Evolutionary conservation across 1,284 basidiomycete species (phyloP).

Genomic region (Ganoderma leucocontextum): DNA sequence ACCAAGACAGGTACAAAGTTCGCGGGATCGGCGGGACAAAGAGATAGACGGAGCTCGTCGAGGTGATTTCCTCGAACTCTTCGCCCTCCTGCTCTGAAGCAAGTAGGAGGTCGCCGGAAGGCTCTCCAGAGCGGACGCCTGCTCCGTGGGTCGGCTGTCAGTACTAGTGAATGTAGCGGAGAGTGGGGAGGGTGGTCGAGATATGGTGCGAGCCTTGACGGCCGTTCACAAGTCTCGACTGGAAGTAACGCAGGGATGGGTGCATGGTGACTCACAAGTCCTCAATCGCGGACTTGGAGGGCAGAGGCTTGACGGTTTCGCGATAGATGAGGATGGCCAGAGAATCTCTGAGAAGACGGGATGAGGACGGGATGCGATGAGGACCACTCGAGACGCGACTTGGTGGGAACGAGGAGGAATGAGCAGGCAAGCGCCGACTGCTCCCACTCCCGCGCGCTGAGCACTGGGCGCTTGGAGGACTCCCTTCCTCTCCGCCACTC

Average conservation of each 20-base stretch:
- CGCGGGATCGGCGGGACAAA: conserved; percentile 30
- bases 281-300: conserved; percentile 52
- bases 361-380: too few relatives aligned
- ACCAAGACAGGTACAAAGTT: conserved; percentile 32
- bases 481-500: too few relatives aligned
- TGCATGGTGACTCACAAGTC: conserved; percentile 63
- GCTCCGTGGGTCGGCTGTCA: conserved; percentile 28
- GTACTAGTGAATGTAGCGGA: conserved; percentile 19
- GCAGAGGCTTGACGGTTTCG: conserved; percentile 27
- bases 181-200: conserved; percentile 48
- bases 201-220: conserved; percentile 64
- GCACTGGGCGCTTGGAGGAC: too few relatives aligned
- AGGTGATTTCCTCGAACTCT: conserved; percentile 61
- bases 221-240: conserved; percentile 67
- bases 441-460: too few relatives aligned
- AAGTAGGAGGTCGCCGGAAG: conserved; percentile 33
- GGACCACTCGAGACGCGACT: too few relatives aligned
- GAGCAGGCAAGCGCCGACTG: too few relatives aligned
- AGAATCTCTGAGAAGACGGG: too few relatives aligned
- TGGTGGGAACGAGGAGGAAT: too few relatives aligned
- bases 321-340: conserved; percentile 36
- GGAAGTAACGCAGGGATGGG: conserved; percentile 54
- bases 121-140: conserved; percentile 29
- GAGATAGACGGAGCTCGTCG: conserved; percentile 52
- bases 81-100: conserved; percentile 45